Percentiles rank a stretch among this genome's conserved stretches.
Evolutionary conservation across 306 rosid species (phyloP).

Genomic region (Glycine latifolia): DNA sequence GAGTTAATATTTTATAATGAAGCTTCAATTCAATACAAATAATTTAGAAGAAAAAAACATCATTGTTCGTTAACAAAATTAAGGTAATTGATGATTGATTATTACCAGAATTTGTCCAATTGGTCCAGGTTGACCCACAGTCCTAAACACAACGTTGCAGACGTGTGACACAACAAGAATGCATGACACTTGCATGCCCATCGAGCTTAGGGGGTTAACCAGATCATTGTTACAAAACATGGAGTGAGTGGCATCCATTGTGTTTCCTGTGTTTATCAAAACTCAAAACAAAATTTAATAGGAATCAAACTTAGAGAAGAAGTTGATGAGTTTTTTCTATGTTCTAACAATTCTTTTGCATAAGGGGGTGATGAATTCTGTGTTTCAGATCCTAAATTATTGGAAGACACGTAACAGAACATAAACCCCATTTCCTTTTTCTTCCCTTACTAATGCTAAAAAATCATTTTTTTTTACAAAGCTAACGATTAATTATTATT

Average conservation of each 20-base stretch:
- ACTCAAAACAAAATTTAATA: not conserved
- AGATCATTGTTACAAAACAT: conserved; percentile 69
- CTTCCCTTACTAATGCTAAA: conserved; percentile 37
- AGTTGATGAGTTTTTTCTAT: not conserved
- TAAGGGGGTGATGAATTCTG: not conserved
- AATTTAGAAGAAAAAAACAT: not conserved
- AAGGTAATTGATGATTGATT: conserved; percentile 6
- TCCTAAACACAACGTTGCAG: conserved; percentile 77
- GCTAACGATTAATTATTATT: conserved; percentile 7
- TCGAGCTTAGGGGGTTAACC: conserved; percentile 79
- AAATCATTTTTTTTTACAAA: too few relatives aligned
- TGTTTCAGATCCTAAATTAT: conserved; percentile 56
- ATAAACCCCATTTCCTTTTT: conserved; percentile 42
- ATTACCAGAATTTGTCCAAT: conserved; percentile 81
- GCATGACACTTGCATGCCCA: conserved; percentile 86
- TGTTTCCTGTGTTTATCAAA: conserved; percentile 10
- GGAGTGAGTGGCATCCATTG: conserved; percentile 79
- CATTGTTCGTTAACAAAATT: not conserved
- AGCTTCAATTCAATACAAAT: not conserved
- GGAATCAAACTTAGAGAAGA: conserved; percentile 27
- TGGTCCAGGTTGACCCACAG: conserved; percentile 90
- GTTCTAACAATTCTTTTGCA: conserved; percentile 9
- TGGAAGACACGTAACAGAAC: conserved; percentile 46
- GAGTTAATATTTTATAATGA: not conserved
- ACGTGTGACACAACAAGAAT: conserved; percentile 92